A percentile compares a stretch with the other conserved stretches of the same genome.
These are phyloP conservation scores for Erucastrum elatum DNA, from an alignment of 345 rosid genomes.

Conservation along the genomic window DNA sequence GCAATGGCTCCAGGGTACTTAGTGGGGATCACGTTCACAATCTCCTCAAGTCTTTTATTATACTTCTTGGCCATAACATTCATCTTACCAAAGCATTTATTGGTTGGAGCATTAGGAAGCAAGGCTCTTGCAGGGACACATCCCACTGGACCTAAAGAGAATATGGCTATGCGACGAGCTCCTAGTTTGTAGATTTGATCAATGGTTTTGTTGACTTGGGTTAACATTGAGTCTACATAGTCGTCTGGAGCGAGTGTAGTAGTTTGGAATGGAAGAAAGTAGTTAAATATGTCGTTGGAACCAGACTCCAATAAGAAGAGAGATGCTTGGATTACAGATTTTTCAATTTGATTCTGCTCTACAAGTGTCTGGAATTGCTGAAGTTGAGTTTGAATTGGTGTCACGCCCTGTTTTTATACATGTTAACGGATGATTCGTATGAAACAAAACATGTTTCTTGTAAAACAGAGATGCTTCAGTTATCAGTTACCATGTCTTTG, in stretches of 20 bases:
- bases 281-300: constrained; percentile 61
- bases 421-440: neutral
- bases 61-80: constrained; percentile 57
- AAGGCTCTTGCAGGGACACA: constrained; percentile 65
- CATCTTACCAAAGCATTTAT: constrained; percentile 55
- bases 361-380: constrained; percentile 51
- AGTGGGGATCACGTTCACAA: constrained; percentile 41
- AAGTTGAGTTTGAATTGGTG: constrained; percentile 55
- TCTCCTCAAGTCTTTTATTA: constrained; percentile 47
- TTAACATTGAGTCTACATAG: constrained; percentile 49
- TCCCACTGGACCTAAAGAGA: constrained; percentile 61
- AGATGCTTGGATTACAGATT: constrained; percentile 36
- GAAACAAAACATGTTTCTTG: neutral
- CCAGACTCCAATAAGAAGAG: constrained; percentile 61
- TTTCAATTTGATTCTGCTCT: constrained; percentile 42
- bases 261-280: constrained; percentile 41
- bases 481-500: constrained; percentile 39
- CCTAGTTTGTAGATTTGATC: constrained; percentile 55
- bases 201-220: constrained; percentile 38
- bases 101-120: constrained; percentile 47
- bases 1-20: constrained; percentile 46
- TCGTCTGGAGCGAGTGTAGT: constrained; percentile 44
- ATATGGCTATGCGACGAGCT: constrained; percentile 51
- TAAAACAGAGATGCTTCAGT: too few species aligned
- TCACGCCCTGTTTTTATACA: constrained; percentile 43